A percentile compares a stretch with the other conserved stretches of the same genome.
Conservation (phyloP, 495 filamentous ascomycete genomes). For the Penicillium cataractarum region DNA sequence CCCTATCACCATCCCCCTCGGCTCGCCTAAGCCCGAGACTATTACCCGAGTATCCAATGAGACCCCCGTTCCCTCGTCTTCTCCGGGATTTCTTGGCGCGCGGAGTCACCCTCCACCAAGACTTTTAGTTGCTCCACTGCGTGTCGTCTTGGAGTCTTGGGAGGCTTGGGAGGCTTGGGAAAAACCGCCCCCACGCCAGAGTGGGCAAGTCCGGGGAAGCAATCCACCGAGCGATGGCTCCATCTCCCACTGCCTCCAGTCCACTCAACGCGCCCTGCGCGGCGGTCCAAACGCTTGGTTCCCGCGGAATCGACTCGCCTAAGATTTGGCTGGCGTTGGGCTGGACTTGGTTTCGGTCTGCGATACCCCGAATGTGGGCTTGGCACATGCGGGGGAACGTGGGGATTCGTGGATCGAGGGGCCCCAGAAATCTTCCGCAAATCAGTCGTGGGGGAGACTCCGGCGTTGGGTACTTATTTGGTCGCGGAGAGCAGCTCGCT, state of each 20-base stretch:
- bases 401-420: conserved; percentile 8
- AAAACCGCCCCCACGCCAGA: conserved; percentile 5
- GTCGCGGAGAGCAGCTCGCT: background rate
- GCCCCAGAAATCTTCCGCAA: conserved; percentile 17
- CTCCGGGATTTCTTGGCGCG: conserved; percentile 22
- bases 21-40: background rate
- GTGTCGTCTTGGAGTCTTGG: too few species aligned
- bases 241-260: background rate
- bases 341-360: conserved; percentile 2
- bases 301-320: background rate
- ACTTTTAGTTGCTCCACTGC: background rate
- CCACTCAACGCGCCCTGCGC: background rate
- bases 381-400: conserved; percentile 22
- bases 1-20: background rate
- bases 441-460: conserved; percentile 14
- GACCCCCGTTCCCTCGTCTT: background rate
- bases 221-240: conserved; percentile 20
- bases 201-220: conserved; percentile 24
- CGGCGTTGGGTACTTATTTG: conserved; percentile 10
- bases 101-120: too few species aligned
- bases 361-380: conserved; percentile 21
- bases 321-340: background rate
- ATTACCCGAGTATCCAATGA: conserved; percentile 16
- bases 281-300: background rate
- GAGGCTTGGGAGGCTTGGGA: too few species aligned